phyloP scores from a whole-genome alignment of 2,329 filamentous ascomycete genomes.

The Penicillium polonicum region DNA sequence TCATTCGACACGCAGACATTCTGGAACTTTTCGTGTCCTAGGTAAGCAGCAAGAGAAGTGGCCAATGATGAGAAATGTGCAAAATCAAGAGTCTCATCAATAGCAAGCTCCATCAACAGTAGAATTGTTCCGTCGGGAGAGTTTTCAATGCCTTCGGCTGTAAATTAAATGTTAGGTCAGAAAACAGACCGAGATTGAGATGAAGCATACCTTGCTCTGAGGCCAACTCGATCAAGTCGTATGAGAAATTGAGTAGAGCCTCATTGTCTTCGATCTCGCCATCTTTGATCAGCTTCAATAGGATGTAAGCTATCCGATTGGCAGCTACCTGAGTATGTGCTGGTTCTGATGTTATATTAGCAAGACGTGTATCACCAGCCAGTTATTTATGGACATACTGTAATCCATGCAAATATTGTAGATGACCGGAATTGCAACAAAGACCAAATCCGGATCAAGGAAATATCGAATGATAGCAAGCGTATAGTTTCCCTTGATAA shows the following conservation, averaged over 20 bases:
- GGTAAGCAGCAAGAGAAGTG: constrained; percentile 35
- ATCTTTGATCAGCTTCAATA: constrained; percentile 38
- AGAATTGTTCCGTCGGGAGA: constrained; percentile 38
- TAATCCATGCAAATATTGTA: constrained; percentile 49
- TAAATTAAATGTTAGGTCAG: constrained; percentile 7
- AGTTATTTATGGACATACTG: constrained; percentile 28
- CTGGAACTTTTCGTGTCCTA: constrained; percentile 43
- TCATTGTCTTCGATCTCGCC: constrained; percentile 33
- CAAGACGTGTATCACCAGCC: background rate
- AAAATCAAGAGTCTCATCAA: constrained; percentile 27
- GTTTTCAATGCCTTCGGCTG: constrained; percentile 36
- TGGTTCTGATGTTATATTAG: constrained; percentile 35
- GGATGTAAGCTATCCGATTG: constrained; percentile 38
- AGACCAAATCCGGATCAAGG: constrained; percentile 35
- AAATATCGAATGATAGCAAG: constrained; percentile 39
- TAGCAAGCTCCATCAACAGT: constrained; percentile 36
- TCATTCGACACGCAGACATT: constrained; percentile 34
- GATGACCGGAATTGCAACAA: constrained; percentile 45
- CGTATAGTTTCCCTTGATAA: constrained; percentile 42
- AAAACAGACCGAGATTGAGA: background rate
- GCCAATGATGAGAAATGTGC: constrained; percentile 35
- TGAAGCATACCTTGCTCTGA: constrained; percentile 39
- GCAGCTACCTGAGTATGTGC: constrained; percentile 40
- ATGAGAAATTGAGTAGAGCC: constrained; percentile 37
- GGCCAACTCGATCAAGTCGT: constrained; percentile 42